A percentile compares a stretch with the other conserved stretches of the same genome.
Evolutionary conservation across 345 rosid species (phyloP).

Genomic region (Kandelia obovata): DNA sequence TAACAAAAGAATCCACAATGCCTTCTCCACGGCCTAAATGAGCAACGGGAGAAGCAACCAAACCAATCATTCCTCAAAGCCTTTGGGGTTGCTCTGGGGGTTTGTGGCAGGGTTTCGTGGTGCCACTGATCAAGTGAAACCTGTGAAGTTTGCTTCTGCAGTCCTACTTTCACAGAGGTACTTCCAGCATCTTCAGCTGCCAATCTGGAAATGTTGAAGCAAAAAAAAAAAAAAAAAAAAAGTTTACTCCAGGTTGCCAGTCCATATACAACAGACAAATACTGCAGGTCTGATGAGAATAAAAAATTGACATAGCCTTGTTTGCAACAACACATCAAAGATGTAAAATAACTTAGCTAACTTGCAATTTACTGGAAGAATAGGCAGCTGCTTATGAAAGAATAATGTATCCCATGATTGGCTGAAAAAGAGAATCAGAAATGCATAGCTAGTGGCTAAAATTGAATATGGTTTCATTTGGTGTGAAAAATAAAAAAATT

Average conservation of each 20-base stretch:
- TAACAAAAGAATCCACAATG: background rate
- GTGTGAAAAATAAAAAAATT: too few species aligned
- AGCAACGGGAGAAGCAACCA: slow-evolving; percentile 55
- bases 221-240: too few species aligned
- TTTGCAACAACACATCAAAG: too few species aligned
- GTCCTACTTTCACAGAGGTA: slow-evolving; percentile 10
- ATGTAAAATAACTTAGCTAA: background rate
- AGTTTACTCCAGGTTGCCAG: too few species aligned
- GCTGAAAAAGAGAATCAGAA: too few species aligned
- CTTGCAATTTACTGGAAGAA: background rate
- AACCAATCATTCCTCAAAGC: slow-evolving; percentile 33
- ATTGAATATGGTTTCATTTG: too few species aligned
- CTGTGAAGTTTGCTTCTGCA: slow-evolving; percentile 7
- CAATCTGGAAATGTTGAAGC: slow-evolving; percentile 32
- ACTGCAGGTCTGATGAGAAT: too few species aligned
- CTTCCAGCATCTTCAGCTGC: slow-evolving; percentile 22
- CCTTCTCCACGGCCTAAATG: slow-evolving; percentile 12
- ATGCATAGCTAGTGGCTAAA: too few species aligned
- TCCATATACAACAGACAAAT: too few species aligned
- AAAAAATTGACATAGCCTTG: too few species aligned
- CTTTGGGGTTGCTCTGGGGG: slow-evolving; percentile 16
- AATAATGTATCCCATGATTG: too few species aligned
- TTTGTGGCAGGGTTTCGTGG: slow-evolving; percentile 19
- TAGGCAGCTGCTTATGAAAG: background rate
- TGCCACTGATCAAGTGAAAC: background rate